A percentile compares a stretch with the other conserved stretches of the same genome.
phyloP scores from a whole-genome alignment of 1,284 basidiomycete genomes.

The Marasmius sp. region DNA sequence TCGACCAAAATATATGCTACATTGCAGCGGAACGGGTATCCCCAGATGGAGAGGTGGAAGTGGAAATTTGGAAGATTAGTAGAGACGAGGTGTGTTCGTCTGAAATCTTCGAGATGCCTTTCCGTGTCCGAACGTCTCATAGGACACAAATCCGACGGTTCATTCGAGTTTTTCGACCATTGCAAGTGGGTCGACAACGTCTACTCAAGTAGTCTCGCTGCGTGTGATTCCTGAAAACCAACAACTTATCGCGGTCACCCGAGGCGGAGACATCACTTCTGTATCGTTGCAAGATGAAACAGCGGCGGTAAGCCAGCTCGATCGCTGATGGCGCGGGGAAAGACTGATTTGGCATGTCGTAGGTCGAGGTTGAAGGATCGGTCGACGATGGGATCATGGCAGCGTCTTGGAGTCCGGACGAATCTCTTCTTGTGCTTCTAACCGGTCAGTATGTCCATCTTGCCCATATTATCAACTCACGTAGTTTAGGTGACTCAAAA shows the following conservation, averaged over 20 bases:
- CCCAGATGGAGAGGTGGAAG: slow-evolving; percentile 51
- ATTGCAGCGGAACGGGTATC: slow-evolving; percentile 53
- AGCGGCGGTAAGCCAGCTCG: slow-evolving; percentile 31
- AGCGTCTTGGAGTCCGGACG: slow-evolving; percentile 90
- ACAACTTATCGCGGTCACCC: slow-evolving; percentile 62
- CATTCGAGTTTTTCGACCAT: slow-evolving; percentile 36
- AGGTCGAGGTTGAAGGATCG: slow-evolving; percentile 81
- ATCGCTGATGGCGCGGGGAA: slow-evolving; percentile 2
- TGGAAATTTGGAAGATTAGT: slow-evolving; percentile 59
- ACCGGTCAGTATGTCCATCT: slow-evolving; percentile 54
- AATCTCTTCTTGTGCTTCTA: slow-evolving; percentile 77
- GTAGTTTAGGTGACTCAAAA: slow-evolving; percentile 64
- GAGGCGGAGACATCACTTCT: slow-evolving; percentile 78
- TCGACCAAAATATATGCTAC: slow-evolving; percentile 66
- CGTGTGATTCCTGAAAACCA: slow-evolving; percentile 67
- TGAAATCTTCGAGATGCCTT: background rate
- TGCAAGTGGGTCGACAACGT: slow-evolving; percentile 23
- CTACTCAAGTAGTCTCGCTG: slow-evolving; percentile 57
- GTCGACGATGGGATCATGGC: slow-evolving; percentile 84
- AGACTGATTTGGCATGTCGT: slow-evolving; percentile 17
- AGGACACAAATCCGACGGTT: slow-evolving; percentile 10
- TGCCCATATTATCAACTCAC: background rate
- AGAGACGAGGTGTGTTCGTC: slow-evolving; percentile 7
- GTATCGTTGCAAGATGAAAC: slow-evolving; percentile 58
- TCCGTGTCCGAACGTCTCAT: background rate